Evolutionary conservation across 192 early-diverging fungal genomes (phyloP).

Genomic region (Backusella sp.): DNA sequence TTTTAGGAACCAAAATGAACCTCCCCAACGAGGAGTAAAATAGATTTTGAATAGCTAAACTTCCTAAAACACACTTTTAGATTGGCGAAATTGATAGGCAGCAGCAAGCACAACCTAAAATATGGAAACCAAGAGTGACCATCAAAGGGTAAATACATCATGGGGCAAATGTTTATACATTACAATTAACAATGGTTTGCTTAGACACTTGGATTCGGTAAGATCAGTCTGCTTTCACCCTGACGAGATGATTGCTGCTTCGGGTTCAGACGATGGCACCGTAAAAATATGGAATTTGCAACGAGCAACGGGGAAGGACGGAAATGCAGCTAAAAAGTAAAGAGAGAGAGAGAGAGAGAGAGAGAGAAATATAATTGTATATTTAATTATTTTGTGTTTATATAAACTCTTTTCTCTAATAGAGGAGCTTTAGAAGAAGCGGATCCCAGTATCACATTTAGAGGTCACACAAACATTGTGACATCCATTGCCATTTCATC

Average conservation of each 20-base stretch:
- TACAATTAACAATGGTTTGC: not conserved
- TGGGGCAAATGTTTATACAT: not conserved
- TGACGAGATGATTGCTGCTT: constrained; percentile 51
- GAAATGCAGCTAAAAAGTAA: constrained; percentile 34
- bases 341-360: not conserved
- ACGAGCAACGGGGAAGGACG: constrained; percentile 27
- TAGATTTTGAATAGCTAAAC: not conserved
- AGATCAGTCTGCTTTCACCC: constrained; percentile 62
- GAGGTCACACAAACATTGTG: constrained; percentile 71
- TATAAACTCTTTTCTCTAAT: not conserved
- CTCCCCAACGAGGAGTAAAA: not conserved
- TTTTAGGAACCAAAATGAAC: not conserved
- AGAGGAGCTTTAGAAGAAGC: constrained; percentile 48
- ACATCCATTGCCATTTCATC: constrained; percentile 63
- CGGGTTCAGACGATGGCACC: constrained; percentile 80
- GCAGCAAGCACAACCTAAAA: constrained; percentile 34
- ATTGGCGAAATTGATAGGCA: constrained; percentile 33
- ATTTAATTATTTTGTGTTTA: not conserved
- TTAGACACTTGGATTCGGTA: constrained; percentile 72
- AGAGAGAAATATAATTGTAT: not conserved
- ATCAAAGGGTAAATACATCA: constrained; percentile 49
- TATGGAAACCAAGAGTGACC: constrained; percentile 62
- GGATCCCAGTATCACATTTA: constrained; percentile 69
- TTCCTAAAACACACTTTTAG: not conserved
- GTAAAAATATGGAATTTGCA: constrained; percentile 77